Evolutionary conservation across 805 yeast genomes (phyloP).

Genomic region (Pachysolen tannophilus): DNA sequence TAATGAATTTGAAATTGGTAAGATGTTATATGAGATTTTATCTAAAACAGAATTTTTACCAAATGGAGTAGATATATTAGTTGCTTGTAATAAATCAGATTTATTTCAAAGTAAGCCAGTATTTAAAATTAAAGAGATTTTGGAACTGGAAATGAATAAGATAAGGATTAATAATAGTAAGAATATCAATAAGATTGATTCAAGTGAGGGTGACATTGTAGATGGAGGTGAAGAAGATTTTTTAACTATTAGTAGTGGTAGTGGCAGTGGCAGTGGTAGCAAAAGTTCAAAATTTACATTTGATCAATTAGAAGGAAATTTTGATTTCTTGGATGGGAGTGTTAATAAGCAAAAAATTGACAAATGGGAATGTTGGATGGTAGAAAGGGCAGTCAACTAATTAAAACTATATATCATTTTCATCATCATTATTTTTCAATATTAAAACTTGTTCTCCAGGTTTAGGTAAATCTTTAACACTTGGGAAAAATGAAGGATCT

Average conservation of each 20-base stretch:
- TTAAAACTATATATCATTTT: not conserved
- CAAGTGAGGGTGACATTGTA: conserved; percentile 25
- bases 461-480: conserved; percentile 16
- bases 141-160: conserved; percentile 59
- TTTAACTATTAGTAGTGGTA: conserved; percentile 24
- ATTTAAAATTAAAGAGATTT: conserved; percentile 43
- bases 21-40: conserved; percentile 51
- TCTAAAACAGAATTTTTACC: conserved; percentile 52
- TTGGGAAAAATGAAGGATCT: conserved; percentile 33
- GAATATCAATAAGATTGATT: conserved; percentile 35
- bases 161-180: conserved; percentile 41
- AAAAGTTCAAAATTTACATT: conserved; percentile 46
- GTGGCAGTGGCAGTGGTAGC: conserved; percentile 35
- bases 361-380: conserved; percentile 74
- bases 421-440: not conserved
- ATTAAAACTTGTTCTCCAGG: conserved; percentile 1
- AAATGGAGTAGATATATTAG: conserved; percentile 63
- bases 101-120: conserved; percentile 76
- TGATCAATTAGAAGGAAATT: conserved; percentile 61
- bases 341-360: conserved; percentile 46
- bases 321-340: conserved; percentile 69
- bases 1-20: conserved; percentile 44
- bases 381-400: conserved; percentile 59
- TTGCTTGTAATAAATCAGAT: conserved; percentile 84
- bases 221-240: conserved; percentile 10